A percentile compares a stretch with the other conserved stretches of the same genome.
phyloP scores from a whole-genome alignment of 2,329 filamentous ascomycete species.

The Colletotrichum melonis region DNA sequence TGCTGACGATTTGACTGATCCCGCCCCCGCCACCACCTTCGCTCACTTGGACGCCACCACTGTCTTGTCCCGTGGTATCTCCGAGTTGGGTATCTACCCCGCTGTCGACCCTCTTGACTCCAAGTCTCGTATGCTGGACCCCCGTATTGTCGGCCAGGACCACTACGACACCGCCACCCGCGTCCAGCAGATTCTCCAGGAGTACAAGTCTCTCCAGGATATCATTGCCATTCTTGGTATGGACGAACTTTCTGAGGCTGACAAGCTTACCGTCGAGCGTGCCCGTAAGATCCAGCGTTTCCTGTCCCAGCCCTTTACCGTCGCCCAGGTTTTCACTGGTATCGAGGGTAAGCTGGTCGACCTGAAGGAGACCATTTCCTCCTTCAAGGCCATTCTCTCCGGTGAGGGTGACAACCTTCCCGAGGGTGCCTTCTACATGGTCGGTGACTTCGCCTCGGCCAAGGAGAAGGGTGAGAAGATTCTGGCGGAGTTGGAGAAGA shows the following conservation, averaged over 20 bases:
- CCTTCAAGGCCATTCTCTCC: conserved; percentile 96
- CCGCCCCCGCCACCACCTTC: conserved; percentile 98
- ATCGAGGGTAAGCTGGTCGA: conserved; percentile 98
- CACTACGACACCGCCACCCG: conserved; percentile 96
- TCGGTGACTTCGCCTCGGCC: conserved; percentile 93
- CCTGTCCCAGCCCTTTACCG: conserved; percentile 99
- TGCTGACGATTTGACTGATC: conserved; percentile 99
- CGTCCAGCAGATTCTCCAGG: conserved; percentile 99
- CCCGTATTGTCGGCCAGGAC: conserved; percentile 97
- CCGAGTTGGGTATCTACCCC: conserved; percentile 99
- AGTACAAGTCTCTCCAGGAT: conserved; percentile 99
- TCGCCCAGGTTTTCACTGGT: conserved; percentile 83
- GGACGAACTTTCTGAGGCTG: conserved; percentile 98
- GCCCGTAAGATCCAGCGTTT: conserved; percentile 99
- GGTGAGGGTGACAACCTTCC: conserved; percentile 97
- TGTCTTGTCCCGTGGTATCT: conserved; percentile 99
- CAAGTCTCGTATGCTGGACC: conserved; percentile 99
- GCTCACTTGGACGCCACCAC: conserved; percentile 99
- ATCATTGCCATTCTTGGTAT: conserved; percentile 99
- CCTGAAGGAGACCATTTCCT: conserved; percentile 97
- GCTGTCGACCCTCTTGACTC: conserved; percentile 99
- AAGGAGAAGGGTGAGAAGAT: conserved; percentile 99
- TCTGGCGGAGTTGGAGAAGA: conserved; percentile 87
- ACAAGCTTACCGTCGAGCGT: conserved; percentile 99
- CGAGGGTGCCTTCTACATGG: conserved; percentile 97